Evolutionary conservation across 164 flowering plant genomes (phyloP).

Genomic region (Magnolia changhungtana): DNA sequence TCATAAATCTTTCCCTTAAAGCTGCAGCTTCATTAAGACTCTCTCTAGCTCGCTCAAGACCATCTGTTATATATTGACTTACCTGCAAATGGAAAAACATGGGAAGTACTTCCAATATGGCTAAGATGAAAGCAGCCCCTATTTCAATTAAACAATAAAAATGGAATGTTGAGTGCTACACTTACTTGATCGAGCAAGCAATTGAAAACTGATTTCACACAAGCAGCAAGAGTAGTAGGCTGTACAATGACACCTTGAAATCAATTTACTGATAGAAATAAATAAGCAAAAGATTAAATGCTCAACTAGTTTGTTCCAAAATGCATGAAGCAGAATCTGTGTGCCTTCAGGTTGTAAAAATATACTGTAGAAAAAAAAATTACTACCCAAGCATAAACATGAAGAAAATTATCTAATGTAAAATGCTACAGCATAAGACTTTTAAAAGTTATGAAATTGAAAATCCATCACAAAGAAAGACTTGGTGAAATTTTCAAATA

Average conservation of each 20-base stretch:
- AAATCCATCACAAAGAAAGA: no score
- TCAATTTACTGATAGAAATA: background rate
- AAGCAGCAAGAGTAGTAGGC: slow-evolving; percentile 83
- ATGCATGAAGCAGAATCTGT: no score
- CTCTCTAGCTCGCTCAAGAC: slow-evolving; percentile 93
- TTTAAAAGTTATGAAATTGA: no score
- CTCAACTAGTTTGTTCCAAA: no score
- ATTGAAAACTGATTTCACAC: slow-evolving; percentile 80
- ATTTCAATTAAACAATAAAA: background rate
- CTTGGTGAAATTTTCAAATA: no score
- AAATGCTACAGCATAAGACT: no score
- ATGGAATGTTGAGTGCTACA: slow-evolving; percentile 5
- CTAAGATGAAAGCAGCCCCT: background rate
- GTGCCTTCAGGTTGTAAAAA: no score
- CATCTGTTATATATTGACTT: slow-evolving; percentile 83
- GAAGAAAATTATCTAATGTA: no score
- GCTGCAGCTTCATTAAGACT: slow-evolving; percentile 91
- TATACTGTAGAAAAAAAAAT: no score
- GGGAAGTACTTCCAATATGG: background rate
- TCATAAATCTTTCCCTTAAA: slow-evolving; percentile 86
- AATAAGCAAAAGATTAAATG: no score
- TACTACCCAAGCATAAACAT: no score
- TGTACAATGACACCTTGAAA: slow-evolving; percentile 33
- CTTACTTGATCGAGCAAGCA: slow-evolving; percentile 94
- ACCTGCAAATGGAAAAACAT: slow-evolving; percentile 48